Conservation (phyloP, 345 rosid species). For the Brassica incana region DNA sequence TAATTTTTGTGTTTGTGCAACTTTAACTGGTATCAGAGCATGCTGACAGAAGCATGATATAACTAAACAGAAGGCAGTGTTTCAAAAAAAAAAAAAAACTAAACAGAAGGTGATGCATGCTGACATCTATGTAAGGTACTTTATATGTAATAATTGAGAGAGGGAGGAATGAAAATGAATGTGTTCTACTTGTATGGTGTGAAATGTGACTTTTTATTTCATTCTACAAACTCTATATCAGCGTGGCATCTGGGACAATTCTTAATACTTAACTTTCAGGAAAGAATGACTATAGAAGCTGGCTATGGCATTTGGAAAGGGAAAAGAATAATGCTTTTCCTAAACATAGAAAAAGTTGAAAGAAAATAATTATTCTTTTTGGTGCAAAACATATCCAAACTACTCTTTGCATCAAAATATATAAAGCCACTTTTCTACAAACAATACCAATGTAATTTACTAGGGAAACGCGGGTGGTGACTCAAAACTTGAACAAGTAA, state of each 20-base stretch:
- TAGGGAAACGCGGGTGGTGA: no score
- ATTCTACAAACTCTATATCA: not conserved
- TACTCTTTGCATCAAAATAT: no score
- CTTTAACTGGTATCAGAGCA: no score
- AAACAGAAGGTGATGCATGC: not conserved
- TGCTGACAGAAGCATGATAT: no score
- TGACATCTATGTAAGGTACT: not conserved
- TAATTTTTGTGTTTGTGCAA: no score
- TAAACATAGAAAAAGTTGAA: not conserved
- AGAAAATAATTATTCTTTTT: not conserved
- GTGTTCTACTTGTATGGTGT: constrained; percentile 15
- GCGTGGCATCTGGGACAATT: not conserved
- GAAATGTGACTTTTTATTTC: constrained; percentile 9
- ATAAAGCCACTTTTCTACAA: no score
- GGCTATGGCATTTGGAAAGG: not conserved
- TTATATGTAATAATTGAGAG: not conserved
- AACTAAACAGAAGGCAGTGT: no score
- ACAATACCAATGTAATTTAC: no score
- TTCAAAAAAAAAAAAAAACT: no score
- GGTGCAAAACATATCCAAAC: no score
- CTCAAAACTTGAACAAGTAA: no score
- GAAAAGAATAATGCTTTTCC: not conserved
- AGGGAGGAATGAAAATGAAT: constrained; percentile 31
- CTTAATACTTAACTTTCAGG: not conserved
- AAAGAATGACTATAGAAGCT: not conserved